phyloP scores from a whole-genome alignment of 331 rosid genomes.

The Acacia concinna region DNA sequence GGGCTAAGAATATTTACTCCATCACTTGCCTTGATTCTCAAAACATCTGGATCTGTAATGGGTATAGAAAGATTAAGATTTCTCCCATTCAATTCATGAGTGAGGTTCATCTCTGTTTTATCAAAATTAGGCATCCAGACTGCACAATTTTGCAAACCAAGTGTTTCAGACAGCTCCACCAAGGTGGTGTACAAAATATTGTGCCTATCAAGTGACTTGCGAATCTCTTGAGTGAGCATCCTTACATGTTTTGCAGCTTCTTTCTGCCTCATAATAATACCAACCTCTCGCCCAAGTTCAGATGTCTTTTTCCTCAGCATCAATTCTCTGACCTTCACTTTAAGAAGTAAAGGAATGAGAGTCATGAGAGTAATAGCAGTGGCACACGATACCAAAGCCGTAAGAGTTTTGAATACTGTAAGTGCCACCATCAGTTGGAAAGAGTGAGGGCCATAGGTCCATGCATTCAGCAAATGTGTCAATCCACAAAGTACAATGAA shows the following conservation, averaged over 20 bases:
- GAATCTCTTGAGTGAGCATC: constrained; percentile 95
- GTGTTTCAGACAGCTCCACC: constrained; percentile 68
- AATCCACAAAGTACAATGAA: constrained; percentile 88
- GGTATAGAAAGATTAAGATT: constrained; percentile 47
- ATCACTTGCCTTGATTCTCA: constrained; percentile 51
- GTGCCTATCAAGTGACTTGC: constrained; percentile 79
- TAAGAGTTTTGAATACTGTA: constrained; percentile 73
- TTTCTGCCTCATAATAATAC: constrained; percentile 65
- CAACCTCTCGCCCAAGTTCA: constrained; percentile 88
- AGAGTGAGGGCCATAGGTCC: constrained; percentile 86
- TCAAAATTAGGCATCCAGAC: constrained; percentile 95
- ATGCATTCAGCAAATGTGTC: constrained; percentile 83
- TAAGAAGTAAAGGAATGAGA: constrained; percentile 80
- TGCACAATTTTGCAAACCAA: constrained; percentile 85
- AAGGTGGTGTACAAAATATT: constrained; percentile 76
- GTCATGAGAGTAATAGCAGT: constrained; percentile 79
- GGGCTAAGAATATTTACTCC: constrained; percentile 49
- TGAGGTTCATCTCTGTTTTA: constrained; percentile 73
- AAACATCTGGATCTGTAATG: constrained; percentile 57
- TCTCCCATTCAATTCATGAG: constrained; percentile 68
- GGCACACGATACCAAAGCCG: constrained; percentile 85
- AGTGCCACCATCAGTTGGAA: constrained; percentile 79
- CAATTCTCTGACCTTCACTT: constrained; percentile 85
- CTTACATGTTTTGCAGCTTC: constrained; percentile 78
- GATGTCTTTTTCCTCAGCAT: constrained; percentile 83